Conservation (phyloP, 352 stramenopile species). For the Pythium monospermum region DNA sequence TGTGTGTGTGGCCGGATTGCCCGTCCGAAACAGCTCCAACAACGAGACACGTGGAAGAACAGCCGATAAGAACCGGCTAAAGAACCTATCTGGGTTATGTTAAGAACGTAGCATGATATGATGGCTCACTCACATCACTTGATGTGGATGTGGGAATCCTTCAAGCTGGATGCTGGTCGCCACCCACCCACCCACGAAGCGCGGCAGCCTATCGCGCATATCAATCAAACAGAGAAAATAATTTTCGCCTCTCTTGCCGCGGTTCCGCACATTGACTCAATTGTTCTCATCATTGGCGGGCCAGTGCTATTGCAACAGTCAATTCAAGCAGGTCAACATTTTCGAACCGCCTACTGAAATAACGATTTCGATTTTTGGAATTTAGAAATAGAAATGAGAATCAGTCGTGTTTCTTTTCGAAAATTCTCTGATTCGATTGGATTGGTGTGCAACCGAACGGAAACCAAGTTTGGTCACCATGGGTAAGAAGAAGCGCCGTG, state of each 20-base stretch:
- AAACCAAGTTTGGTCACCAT: conserved; percentile 22
- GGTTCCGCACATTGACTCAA: no score
- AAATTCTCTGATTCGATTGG: conserved; percentile 10
- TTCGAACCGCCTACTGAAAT: neutral
- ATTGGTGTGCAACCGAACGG: conserved; percentile 5
- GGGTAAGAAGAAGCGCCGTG: conserved; percentile 83
- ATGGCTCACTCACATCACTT: no score
- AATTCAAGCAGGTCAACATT: no score
- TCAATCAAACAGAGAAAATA: no score
- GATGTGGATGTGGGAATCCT: no score
- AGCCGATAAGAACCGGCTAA: conserved; percentile 13
- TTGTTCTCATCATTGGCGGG: no score
- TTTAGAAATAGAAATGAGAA: conserved; percentile 2
- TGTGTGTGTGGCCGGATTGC: neutral
- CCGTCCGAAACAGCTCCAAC: neutral
- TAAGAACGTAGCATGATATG: no score
- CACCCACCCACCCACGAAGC: no score
- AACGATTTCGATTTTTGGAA: neutral
- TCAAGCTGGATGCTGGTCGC: no score
- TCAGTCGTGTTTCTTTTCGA: conserved; percentile 2
- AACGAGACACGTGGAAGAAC: conserved; percentile 30
- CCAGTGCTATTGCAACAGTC: no score
- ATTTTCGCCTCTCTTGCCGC: no score
- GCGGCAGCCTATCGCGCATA: no score
- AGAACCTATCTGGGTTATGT: neutral